These are phyloP conservation scores for Tricholoma furcatifolium DNA, from an alignment of 768 basidiomycete genomes.

Conservation along the genomic window DNA sequence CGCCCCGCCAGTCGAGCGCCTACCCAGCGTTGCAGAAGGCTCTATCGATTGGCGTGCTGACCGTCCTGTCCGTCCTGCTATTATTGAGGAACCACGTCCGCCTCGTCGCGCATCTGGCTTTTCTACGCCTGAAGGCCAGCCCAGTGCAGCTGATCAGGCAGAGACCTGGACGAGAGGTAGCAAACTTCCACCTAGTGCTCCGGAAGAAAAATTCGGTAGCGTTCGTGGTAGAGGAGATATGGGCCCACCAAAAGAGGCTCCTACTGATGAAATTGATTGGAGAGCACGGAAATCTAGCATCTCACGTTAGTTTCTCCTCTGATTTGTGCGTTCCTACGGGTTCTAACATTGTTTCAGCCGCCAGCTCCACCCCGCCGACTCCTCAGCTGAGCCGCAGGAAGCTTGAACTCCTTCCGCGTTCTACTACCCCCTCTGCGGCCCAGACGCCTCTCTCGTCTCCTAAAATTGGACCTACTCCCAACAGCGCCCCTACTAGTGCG, in stretches of 20 bases:
- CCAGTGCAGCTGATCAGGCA: constrained; percentile 69
- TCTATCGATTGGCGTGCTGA: constrained; percentile 72
- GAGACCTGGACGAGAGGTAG: constrained; percentile 76
- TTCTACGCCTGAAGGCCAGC: constrained; percentile 39
- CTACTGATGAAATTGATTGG: constrained; percentile 70
- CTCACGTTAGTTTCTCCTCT: constrained; percentile 54
- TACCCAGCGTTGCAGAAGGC: constrained; percentile 57
- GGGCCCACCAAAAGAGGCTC: constrained; percentile 46
- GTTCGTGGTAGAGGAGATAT: constrained; percentile 53
- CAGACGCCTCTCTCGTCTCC: constrained; percentile 81
- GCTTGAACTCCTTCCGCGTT: constrained; percentile 83
- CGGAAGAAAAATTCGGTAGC: constrained; percentile 46
- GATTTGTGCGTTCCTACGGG: neutral
- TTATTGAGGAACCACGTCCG: constrained; percentile 47
- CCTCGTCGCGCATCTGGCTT: constrained; percentile 61
- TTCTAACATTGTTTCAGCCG: constrained; percentile 42
- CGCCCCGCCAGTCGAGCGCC: constrained; percentile 34
- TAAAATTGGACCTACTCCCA: constrained; percentile 53
- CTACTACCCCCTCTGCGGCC: constrained; percentile 60
- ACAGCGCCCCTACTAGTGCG: constrained; percentile 27
- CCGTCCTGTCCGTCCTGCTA: constrained; percentile 36
- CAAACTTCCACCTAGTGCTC: constrained; percentile 55
- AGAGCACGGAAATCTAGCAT: constrained; percentile 52
- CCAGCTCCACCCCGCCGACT: constrained; percentile 74
- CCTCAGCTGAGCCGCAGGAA: constrained; percentile 79